Percentiles rank a stretch among this genome's conserved stretches.
phyloP scores from a whole-genome alignment of 306 rosid genomes.

The Aeschynomene evenia region DNA sequence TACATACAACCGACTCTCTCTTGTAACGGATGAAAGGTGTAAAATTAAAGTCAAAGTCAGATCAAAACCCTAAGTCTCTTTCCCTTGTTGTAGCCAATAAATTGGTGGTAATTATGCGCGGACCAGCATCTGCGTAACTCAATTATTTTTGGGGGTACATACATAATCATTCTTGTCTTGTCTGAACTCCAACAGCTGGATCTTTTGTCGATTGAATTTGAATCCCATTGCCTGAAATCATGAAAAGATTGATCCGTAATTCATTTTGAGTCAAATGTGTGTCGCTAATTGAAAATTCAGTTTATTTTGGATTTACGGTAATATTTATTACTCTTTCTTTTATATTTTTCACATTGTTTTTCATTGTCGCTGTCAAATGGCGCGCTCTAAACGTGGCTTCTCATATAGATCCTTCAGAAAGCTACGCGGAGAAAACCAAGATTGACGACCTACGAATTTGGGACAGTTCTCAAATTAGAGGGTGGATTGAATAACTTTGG shows the following conservation, averaged over 20 bases:
- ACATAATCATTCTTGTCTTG: no score
- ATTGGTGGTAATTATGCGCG: slow-evolving; percentile 34
- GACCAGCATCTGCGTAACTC: slow-evolving; percentile 17
- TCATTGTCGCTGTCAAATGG: no score
- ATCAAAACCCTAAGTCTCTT: slow-evolving; percentile 8
- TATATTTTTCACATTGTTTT: no score
- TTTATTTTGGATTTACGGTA: background rate
- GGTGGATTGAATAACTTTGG: no score
- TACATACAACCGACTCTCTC: slow-evolving; percentile 23
- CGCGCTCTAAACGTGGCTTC: background rate
- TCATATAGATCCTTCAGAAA: no score
- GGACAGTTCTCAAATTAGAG: background rate
- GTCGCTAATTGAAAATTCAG: background rate
- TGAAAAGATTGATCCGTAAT: background rate
- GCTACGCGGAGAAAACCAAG: no score
- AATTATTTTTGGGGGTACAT: slow-evolving; percentile 40
- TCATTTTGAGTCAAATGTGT: slow-evolving; percentile 6
- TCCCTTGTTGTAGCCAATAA: slow-evolving; percentile 41
- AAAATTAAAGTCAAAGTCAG: slow-evolving; percentile 33
- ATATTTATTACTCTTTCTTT: no score
- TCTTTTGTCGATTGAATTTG: slow-evolving; percentile 18
- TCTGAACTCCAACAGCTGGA: background rate
- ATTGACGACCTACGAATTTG: background rate
- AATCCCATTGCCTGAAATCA: background rate
- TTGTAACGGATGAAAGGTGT: slow-evolving; percentile 27